Conservation (phyloP, 768 basidiomycete species). For the Trametes meyenii region DNA sequence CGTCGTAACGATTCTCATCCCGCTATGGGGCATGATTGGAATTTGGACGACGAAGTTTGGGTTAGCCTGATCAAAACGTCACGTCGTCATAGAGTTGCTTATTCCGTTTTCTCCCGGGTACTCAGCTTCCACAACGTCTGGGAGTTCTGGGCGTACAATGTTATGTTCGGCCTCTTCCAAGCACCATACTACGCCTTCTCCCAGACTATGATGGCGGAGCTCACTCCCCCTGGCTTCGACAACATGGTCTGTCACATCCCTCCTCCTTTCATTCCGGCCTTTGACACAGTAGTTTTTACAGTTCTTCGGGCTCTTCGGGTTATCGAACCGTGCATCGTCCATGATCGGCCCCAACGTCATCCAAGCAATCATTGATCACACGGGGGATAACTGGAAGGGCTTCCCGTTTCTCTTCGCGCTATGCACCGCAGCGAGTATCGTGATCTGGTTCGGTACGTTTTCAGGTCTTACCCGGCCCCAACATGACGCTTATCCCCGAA, state of each 20-base stretch:
- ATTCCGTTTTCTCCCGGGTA: too few species aligned
- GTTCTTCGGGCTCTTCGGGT: conserved; percentile 88
- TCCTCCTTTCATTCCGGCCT: neutral
- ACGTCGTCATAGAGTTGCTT: neutral
- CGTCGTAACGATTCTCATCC: conserved; percentile 74
- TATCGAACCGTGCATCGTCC: conserved; percentile 83
- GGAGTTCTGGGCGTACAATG: conserved; percentile 91
- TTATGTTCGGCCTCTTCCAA: conserved; percentile 81
- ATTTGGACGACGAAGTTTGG: conserved; percentile 80
- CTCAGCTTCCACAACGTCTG: conserved; percentile 78
- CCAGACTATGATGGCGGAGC: conserved; percentile 88
- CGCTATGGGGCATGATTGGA: conserved; percentile 86
- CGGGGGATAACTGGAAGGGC: conserved; percentile 79
- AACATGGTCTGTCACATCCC: conserved; percentile 56
- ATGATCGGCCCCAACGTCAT: conserved; percentile 88
- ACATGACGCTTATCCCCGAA: neutral
- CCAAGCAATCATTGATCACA: conserved; percentile 75
- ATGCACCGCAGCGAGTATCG: conserved; percentile 62
- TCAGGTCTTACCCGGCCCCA: neutral
- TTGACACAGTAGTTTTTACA: conserved; percentile 30
- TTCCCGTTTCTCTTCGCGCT: conserved; percentile 84
- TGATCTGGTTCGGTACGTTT: conserved; percentile 71
- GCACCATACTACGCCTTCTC: conserved; percentile 88
- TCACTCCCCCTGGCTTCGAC: conserved; percentile 86
- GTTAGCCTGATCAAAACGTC: conserved; percentile 40